A percentile compares a stretch with the other conserved stretches of the same genome.
Conservation (phyloP, 768 basidiomycete genomes). For the Suillus luteus region DNA sequence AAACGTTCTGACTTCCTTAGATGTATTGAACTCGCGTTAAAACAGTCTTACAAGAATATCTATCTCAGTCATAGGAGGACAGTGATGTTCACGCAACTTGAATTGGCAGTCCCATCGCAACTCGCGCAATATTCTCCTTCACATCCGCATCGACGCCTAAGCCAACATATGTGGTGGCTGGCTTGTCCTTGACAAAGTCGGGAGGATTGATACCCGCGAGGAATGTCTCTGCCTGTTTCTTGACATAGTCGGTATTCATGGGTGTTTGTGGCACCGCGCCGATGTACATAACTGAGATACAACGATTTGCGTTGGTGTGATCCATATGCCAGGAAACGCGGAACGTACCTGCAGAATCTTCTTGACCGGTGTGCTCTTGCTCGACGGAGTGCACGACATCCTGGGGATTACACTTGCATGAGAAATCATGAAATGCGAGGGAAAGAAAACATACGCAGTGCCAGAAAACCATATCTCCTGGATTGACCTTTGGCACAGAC, state of each 20-base stretch:
- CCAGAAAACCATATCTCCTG: conserved; percentile 83
- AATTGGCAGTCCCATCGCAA: conserved; percentile 47
- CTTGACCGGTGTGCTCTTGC: conserved; percentile 52
- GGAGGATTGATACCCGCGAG: conserved; percentile 65
- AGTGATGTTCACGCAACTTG: conserved; percentile 14
- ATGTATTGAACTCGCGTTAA: not conserved
- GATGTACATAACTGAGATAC: conserved; percentile 70
- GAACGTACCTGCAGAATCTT: conserved; percentile 55
- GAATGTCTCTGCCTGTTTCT: conserved; percentile 64
- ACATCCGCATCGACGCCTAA: conserved; percentile 45
- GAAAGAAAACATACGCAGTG: conserved; percentile 48
- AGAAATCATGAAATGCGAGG: not conserved
- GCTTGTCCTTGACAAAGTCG: conserved; percentile 61
- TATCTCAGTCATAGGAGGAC: too few relatives aligned
- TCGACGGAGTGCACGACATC: conserved; percentile 53
- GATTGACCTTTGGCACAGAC: conserved; percentile 67
- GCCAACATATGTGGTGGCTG: conserved; percentile 42
- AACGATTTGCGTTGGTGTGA: not conserved
- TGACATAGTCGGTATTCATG: conserved; percentile 60
- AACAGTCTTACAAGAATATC: not conserved
- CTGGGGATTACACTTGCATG: conserved; percentile 24
- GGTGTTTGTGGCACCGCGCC: conserved; percentile 70
- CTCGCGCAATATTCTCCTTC: conserved; percentile 32
- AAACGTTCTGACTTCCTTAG: not conserved
- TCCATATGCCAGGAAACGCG: not conserved